phyloP scores from a whole-genome alignment of 2,329 filamentous ascomycete genomes.

The Magnaporthales sp. region DNA sequence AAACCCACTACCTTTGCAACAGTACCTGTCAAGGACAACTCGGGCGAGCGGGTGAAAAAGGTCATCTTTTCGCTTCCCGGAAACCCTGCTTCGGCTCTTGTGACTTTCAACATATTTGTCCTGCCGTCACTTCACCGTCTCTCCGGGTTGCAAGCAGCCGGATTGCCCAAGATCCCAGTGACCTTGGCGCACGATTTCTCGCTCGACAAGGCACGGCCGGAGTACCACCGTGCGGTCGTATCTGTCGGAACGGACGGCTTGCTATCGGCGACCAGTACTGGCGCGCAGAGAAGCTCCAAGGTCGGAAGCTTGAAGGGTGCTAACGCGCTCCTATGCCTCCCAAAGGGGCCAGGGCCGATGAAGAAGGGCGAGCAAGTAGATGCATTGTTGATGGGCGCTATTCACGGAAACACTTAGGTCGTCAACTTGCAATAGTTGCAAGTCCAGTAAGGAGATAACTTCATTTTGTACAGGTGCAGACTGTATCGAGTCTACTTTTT shows the following conservation, averaged over 20 bases:
- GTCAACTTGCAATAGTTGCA: background rate
- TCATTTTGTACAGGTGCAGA: background rate
- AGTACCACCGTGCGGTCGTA: slow-evolving; percentile 85
- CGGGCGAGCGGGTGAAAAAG: slow-evolving; percentile 52
- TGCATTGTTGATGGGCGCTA: slow-evolving; percentile 66
- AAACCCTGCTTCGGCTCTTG: slow-evolving; percentile 86
- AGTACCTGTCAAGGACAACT: slow-evolving; percentile 56
- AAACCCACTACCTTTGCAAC: slow-evolving; percentile 97
- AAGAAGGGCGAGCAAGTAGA: slow-evolving; percentile 63
- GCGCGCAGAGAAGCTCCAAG: slow-evolving; percentile 79
- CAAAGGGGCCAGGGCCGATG: slow-evolving; percentile 53
- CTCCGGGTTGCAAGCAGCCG: slow-evolving; percentile 57
- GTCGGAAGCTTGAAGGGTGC: slow-evolving; percentile 85
- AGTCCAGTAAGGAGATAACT: background rate
- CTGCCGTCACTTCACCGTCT: slow-evolving; percentile 75
- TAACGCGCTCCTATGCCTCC: slow-evolving; percentile 76
- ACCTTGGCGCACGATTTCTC: slow-evolving; percentile 62
- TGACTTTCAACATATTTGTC: slow-evolving; percentile 91
- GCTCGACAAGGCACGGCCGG: slow-evolving; percentile 66
- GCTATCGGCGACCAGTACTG: slow-evolving; percentile 72
- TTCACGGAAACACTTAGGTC: slow-evolving; percentile 19
- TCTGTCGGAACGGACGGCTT: slow-evolving; percentile 55
- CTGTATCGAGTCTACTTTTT: background rate
- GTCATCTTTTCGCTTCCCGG: slow-evolving; percentile 86
- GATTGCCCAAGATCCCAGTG: slow-evolving; percentile 66